Percentiles rank a stretch among this genome's conserved stretches.
phyloP scores from a whole-genome alignment of 805 yeast species.

The Sugiyamaella americana region DNA sequence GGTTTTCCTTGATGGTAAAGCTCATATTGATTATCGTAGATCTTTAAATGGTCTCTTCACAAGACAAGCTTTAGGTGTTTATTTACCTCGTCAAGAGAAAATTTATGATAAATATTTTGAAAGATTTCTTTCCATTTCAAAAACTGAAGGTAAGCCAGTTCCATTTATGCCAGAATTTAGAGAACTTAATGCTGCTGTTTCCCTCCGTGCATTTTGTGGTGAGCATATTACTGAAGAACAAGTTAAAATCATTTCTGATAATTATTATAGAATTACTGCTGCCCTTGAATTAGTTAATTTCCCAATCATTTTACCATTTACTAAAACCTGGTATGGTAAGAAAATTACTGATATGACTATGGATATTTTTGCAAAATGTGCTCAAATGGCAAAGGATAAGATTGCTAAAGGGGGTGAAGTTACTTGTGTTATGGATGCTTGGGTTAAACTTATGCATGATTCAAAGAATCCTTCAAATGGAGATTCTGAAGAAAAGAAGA shows the following conservation, averaged over 20 bases:
- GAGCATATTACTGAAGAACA: conserved; percentile 89
- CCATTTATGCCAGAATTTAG: conserved; percentile 90
- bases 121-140: conserved; percentile 50
- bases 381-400: conserved; percentile 76
- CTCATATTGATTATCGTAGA: conserved; percentile 87
- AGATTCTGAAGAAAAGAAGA: conserved; percentile 47
- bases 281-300: conserved; percentile 96
- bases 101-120: conserved; percentile 80
- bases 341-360: conserved; percentile 88
- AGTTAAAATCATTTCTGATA: conserved; percentile 81
- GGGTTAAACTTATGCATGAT: conserved; percentile 82
- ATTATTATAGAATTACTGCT: conserved; percentile 86
- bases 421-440: conserved; percentile 88
- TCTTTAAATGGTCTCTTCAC: conserved; percentile 87
- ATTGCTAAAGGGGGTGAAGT: conserved; percentile 74
- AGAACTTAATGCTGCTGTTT: conserved; percentile 91
- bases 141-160: conserved; percentile 50
- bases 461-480: conserved; percentile 47
- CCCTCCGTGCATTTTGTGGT: conserved; percentile 93
- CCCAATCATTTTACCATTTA: conserved; percentile 92
- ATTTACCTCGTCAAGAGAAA: conserved; percentile 77
- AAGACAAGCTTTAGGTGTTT: conserved; percentile 70
- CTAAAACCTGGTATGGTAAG: conserved; percentile 98
- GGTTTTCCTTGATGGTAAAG: conserved; percentile 97
- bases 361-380: conserved; percentile 85